A percentile compares a stretch with the other conserved stretches of the same genome.
Evolutionary conservation across 805 yeast species (phyloP).

Genomic region (Wickerhamiella musiphila): DNA sequence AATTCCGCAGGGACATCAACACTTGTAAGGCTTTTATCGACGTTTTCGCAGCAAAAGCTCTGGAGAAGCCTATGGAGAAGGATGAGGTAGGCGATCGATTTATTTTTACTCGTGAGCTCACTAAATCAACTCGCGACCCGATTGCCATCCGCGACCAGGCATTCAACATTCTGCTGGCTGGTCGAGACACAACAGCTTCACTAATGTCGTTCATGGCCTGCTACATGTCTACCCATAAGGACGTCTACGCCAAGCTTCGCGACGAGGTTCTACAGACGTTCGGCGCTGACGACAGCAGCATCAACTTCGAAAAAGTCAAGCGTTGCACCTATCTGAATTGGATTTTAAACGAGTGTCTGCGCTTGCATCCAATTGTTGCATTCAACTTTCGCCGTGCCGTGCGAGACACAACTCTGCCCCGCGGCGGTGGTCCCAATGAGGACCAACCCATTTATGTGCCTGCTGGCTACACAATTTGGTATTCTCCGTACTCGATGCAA

Average conservation of each 20-base stretch:
- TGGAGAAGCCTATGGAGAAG: slow-evolving; percentile 18
- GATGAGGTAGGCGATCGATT: slow-evolving; percentile 25
- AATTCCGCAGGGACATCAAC: slow-evolving; percentile 22
- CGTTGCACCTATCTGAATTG: slow-evolving; percentile 30
- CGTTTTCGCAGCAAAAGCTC: slow-evolving; percentile 25
- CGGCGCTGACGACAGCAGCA: slow-evolving; percentile 15
- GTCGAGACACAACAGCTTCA: slow-evolving; percentile 40
- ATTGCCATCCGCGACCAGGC: slow-evolving; percentile 32
- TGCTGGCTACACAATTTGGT: slow-evolving; percentile 29
- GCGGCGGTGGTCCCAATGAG: slow-evolving; percentile 32
- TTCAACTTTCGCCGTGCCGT: slow-evolving; percentile 30
- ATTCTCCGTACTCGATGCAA: slow-evolving; percentile 28
- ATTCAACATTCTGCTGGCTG: slow-evolving; percentile 34
- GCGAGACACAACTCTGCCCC: slow-evolving; percentile 31
- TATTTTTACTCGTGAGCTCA: slow-evolving; percentile 32
- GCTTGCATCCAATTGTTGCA: slow-evolving; percentile 37
- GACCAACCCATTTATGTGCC: slow-evolving; percentile 25
- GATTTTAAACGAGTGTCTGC: slow-evolving; percentile 31
- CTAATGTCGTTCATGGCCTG: slow-evolving; percentile 29
- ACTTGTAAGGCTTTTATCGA: slow-evolving; percentile 24
- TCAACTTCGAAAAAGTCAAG: slow-evolving; percentile 32
- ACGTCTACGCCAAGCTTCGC: slow-evolving; percentile 22
- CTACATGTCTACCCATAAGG: slow-evolving; percentile 27
- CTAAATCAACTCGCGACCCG: slow-evolving; percentile 32
- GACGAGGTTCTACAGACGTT: slow-evolving; percentile 24